Base-by-base conservation (phyloP, 2,329 filamentous ascomycete genomes). In the Fusarium brevicatenulatum region DNA sequence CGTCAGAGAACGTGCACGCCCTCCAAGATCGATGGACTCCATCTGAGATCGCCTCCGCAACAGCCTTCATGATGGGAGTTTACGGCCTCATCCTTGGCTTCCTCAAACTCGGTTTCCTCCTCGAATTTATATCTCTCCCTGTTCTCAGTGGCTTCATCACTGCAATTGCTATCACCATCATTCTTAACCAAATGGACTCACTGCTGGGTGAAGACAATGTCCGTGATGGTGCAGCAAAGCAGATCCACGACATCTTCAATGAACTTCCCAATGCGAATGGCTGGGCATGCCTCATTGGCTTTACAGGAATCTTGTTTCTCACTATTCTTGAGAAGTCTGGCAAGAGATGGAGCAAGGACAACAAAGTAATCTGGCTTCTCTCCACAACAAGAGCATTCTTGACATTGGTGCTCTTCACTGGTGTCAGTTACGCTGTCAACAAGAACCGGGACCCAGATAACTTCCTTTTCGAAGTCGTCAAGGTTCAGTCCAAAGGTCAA, bases 81-180 rank as follows among this genome's bases (percentile, higher is more conserved):
- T 91, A 89, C 73, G 84, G 87, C 21, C 84, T 92, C 28, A 83
- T 85, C 21, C 81, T 92, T 6, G 90, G 90, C 0, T 82, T 91
- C 3, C 82, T 91, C 28, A 90, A 89, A 58, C 86, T 92, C 9
- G 90, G 90, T 2, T 92, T 91, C 77, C 82, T 92, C 9, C 84
- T 92, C 25, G 89, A 92, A 67, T 92, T 91, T 73, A 88, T 92
- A 72, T 91, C 90, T 0, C 85, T 90, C 2, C 90, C 90, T 0
- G 88, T 92, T 4, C 84, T 92, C 2, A 89, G 85, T 11, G 90
- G 90, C 9, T 92, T 91, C 81, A 91, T 92, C 73, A 90, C 89
- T 0, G 90, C 90, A 4, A 90, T 90, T 3, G 90, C 89, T 30
- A 87, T 92, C 53, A 90, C 89, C 36, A 92, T 92, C 76, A 87